Evolutionary conservation across 129 eudicot genomes (phyloP).

Genomic region (Mikania micrantha): DNA sequence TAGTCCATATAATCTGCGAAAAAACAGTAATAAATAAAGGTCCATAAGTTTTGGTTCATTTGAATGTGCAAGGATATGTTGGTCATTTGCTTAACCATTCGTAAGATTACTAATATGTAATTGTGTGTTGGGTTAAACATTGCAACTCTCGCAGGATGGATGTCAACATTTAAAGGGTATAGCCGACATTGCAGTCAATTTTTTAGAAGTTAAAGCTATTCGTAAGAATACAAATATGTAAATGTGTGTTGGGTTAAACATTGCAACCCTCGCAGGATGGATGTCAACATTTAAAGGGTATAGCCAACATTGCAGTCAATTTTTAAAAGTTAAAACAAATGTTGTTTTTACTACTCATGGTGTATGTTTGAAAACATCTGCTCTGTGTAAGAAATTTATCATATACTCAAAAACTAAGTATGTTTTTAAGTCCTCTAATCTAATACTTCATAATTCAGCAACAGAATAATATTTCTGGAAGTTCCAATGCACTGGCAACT

Average conservation of each 20-base stretch:
- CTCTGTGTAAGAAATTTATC: not conserved
- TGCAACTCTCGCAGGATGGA: slow-evolving; percentile 2
- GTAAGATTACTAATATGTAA: not conserved
- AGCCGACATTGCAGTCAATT: not conserved
- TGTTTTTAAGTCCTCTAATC: not conserved
- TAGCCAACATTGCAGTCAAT: not conserved
- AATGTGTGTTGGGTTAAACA: not conserved
- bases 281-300: not conserved
- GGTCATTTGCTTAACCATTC: not conserved
- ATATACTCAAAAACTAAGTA: not conserved
- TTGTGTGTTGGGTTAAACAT: not conserved
- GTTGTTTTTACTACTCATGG: not conserved
- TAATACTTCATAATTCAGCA: not conserved
- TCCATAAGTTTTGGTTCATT: not conserved
- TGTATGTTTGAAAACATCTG: not conserved
- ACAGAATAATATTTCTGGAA: not conserved
- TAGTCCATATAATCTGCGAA: not conserved
- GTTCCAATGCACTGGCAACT: not conserved
- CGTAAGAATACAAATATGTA: not conserved
- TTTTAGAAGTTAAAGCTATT: not conserved
- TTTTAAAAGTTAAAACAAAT: not conserved
- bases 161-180: not conserved
- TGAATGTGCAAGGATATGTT: not conserved
- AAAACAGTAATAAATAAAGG: not conserved
- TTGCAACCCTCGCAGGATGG: slow-evolving; percentile 1